These are phyloP conservation scores for Tympanopsis confertula DNA, from an alignment of 2,329 filamentous ascomycete species.

Conservation along the genomic window DNA sequence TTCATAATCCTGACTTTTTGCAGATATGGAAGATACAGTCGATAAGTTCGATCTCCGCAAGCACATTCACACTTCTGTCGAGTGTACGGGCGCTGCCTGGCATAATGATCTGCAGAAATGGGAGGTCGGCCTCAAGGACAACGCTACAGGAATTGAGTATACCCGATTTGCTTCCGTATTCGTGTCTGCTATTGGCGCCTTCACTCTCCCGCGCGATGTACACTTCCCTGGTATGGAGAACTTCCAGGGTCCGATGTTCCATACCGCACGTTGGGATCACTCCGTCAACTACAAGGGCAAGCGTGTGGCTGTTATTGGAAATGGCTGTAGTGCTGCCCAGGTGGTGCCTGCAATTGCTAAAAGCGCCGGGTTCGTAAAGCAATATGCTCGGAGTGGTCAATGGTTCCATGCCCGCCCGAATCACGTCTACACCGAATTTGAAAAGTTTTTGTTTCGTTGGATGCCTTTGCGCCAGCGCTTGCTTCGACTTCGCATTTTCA, in stretches of 20 bases:
- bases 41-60: conserved; percentile 6
- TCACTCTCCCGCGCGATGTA: too few species aligned
- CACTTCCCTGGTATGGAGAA: conserved; percentile 38
- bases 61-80: conserved; percentile 4
- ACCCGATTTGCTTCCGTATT: too few species aligned
- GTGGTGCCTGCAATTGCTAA: conserved; percentile 37
- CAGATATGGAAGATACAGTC: conserved; percentile 5
- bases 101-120: conserved; percentile 30
- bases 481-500: conserved; percentile 26
- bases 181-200: too few species aligned
- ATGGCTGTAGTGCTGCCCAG: conserved; percentile 44
- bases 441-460: conserved; percentile 28
- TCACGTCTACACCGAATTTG: conserved; percentile 25
- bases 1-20: too few species aligned
- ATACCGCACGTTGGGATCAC: conserved; percentile 44
- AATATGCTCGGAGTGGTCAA: conserved; percentile 44
- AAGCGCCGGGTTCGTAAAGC: conserved; percentile 38
- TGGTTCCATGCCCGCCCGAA: conserved; percentile 37
- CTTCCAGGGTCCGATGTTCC: conserved; percentile 42
- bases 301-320: conserved; percentile 43
- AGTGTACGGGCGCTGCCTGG: conserved; percentile 16
- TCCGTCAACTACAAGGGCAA: conserved; percentile 37
- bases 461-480: conserved; percentile 29
- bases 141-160: conserved; percentile 36
- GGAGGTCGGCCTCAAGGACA: conserved; percentile 32